phyloP scores from a whole-genome alignment of 768 basidiomycete species.

The Leccinum broughii region DNA sequence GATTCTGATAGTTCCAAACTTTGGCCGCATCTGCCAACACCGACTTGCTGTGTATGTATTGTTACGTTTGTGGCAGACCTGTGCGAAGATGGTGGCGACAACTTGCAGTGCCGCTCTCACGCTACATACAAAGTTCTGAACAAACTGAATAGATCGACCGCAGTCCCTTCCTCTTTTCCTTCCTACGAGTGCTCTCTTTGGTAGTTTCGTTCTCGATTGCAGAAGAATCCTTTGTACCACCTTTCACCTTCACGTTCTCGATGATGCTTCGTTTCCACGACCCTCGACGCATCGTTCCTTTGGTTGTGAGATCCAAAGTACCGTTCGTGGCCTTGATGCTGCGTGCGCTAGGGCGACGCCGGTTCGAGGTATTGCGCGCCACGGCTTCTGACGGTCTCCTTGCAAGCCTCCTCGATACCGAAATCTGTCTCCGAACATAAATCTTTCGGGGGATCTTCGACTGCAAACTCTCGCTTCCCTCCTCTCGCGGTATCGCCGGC shows the following conservation, averaged over 20 bases:
- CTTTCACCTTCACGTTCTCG: constrained; percentile 19
- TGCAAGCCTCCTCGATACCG: constrained; percentile 12
- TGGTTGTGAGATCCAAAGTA: constrained; percentile 6
- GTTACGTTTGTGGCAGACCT: too few relatives aligned
- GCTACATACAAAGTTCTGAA: constrained; percentile 18
- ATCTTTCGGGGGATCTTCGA: constrained; percentile 26
- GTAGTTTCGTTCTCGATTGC: constrained; percentile 16
- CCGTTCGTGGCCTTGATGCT: constrained; percentile 12
- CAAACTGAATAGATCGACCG: constrained; percentile 33
- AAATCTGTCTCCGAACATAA: constrained; percentile 17
- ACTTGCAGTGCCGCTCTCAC: too few relatives aligned
- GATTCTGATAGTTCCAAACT: neutral
- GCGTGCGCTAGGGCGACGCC: constrained; percentile 19
- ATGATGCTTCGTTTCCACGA: constrained; percentile 29
- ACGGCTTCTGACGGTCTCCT: constrained; percentile 1
- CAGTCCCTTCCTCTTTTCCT: constrained; percentile 26
- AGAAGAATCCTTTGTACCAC: constrained; percentile 9
- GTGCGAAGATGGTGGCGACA: too few relatives aligned
- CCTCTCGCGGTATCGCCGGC: constrained; percentile 15
- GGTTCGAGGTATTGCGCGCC: constrained; percentile 13
- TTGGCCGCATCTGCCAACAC: too few relatives aligned
- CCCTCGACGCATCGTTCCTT: constrained; percentile 25
- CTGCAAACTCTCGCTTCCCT: neutral
- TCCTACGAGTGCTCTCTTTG: constrained; percentile 12
- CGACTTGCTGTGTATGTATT: neutral